phyloP scores from a whole-genome alignment of 176 grass and related monocot genomes.

The maize (Zea mays) region DNA sequence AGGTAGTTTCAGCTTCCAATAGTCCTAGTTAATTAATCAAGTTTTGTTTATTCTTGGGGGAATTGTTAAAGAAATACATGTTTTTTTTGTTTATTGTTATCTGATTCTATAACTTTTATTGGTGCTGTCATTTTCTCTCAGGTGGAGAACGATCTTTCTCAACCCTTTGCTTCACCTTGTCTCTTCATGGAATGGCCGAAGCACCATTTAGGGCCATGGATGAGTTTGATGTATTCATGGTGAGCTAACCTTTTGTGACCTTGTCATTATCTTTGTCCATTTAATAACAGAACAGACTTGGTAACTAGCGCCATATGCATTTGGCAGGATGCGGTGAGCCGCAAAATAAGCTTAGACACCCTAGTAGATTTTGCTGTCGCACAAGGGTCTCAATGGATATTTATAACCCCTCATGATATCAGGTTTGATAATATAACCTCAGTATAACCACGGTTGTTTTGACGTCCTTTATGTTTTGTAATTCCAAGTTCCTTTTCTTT shows the following conservation, averaged over 20 bases:
- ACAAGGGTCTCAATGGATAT: slow-evolving; percentile 93
- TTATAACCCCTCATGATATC: slow-evolving; percentile 95
- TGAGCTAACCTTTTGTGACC: slow-evolving; percentile 22
- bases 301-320: slow-evolving; percentile 25
- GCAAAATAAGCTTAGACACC: slow-evolving; percentile 95
- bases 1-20: slow-evolving; percentile 48
- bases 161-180: slow-evolving; percentile 95
- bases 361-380: slow-evolving; percentile 76
- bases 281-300: slow-evolving; percentile 17
- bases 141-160: slow-evolving; percentile 93
- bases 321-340: slow-evolving; percentile 86
- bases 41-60: background rate
- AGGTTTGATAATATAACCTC: slow-evolving; percentile 48
- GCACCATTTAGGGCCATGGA: slow-evolving; percentile 98
- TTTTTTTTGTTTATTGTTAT: background rate
- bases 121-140: slow-evolving; percentile 29
- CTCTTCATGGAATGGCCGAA: slow-evolving; percentile 98
- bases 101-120: background rate
- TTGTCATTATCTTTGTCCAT: slow-evolving; percentile 4
- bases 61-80: background rate
- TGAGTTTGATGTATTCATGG: slow-evolving; percentile 99
- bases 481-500: slow-evolving; percentile 5
- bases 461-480: background rate
- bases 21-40: background rate
- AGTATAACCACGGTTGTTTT: background rate